A percentile compares a stretch with the other conserved stretches of the same genome.
Evolutionary conservation across 2,329 filamentous ascomycete species (phyloP).

Genomic region (Pyricularia grisea): DNA sequence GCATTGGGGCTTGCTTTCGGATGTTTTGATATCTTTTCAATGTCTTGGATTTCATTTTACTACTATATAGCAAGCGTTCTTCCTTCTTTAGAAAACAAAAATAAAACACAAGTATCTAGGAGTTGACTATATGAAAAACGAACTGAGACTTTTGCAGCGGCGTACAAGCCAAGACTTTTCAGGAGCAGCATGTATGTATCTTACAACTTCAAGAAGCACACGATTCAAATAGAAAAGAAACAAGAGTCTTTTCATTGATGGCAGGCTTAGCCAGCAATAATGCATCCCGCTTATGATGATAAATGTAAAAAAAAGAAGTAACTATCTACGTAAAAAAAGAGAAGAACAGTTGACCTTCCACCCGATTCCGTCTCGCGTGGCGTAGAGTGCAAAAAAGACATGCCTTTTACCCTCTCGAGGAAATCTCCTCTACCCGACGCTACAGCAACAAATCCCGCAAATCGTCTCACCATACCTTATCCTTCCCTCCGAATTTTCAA

Average conservation of each 20-base stretch:
- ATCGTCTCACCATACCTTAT: not conserved
- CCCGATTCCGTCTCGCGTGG: not conserved
- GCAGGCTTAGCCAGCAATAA: not conserved
- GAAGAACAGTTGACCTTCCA: not conserved
- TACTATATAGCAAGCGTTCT: not conserved
- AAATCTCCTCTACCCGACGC: not conserved
- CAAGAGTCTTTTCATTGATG: not conserved
- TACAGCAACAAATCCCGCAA: not conserved
- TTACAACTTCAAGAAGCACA: not conserved
- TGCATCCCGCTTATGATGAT: not conserved
- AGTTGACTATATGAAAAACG: not conserved
- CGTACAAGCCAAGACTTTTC: not conserved
- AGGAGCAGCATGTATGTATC: not conserved
- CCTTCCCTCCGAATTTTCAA: not conserved
- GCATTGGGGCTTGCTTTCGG: not conserved
- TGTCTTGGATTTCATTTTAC: not conserved
- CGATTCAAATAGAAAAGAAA: not conserved
- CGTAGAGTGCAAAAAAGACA: not conserved
- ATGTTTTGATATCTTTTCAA: not conserved
- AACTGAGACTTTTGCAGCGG: not conserved
- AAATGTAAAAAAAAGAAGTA: not conserved
- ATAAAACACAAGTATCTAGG: not conserved
- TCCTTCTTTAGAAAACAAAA: not conserved
- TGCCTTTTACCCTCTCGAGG: not conserved
- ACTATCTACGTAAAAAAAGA: not conserved